A percentile compares a stretch with the other conserved stretches of the same genome.
Conservation (phyloP, 2,329 filamentous ascomycete genomes). For the Chaetoscypha palmicola region DNA sequence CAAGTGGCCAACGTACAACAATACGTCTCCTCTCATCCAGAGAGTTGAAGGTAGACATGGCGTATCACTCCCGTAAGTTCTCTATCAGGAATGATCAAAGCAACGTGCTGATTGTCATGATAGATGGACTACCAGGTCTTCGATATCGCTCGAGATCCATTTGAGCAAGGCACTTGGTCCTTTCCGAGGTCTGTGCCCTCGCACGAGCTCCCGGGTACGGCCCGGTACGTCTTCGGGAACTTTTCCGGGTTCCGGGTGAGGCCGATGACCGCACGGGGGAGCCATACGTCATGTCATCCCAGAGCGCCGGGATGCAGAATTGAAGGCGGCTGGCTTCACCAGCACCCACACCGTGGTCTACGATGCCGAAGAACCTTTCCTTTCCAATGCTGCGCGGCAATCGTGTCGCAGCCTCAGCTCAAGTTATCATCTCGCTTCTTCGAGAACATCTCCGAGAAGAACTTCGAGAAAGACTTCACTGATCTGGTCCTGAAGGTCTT, state of each 20-base stretch:
- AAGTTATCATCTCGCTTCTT: conserved; percentile 24
- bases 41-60: neutral
- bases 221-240: conserved; percentile 17
- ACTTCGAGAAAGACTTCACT: conserved; percentile 9
- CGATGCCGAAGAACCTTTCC: conserved; percentile 16
- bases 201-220: neutral
- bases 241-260: conserved; percentile 28
- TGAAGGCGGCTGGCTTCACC: conserved; percentile 30
- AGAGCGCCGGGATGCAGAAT: conserved; percentile 25
- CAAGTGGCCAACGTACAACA: neutral
- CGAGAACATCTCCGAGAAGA: conserved; percentile 17
- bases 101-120: neutral
- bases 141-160: neutral
- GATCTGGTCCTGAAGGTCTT: conserved; percentile 8
- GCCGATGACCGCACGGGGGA: conserved; percentile 22
- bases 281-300: conserved; percentile 26
- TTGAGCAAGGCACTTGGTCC: conserved; percentile 6
- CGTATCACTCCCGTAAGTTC: conserved; percentile 2
- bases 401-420: neutral
- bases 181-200: conserved; percentile 11
- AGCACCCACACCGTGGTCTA: conserved; percentile 23
- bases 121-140: conserved; percentile 6
- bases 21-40: neutral
- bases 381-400: conserved; percentile 3
- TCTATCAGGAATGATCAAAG: neutral